Evolutionary conservation across 257 asterid species (phyloP), one percentile per base, ranked within the genome.

Genomic region (Orobanche coerulescens): DNA sequence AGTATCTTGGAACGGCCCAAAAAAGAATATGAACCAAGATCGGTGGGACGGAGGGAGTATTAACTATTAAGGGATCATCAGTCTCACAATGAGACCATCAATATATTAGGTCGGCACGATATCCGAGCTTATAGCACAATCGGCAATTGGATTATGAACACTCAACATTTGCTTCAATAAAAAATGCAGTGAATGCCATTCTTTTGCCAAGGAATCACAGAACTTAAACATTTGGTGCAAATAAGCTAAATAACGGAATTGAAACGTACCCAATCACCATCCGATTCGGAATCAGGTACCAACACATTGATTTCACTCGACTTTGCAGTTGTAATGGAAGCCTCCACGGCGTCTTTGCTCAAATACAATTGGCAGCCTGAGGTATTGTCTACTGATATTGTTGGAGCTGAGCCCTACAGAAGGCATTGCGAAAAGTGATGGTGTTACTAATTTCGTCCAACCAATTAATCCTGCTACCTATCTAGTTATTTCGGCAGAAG

Each of bases 291-390:
- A 50, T 84, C 95, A 70, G 99, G 99, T 20, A 89, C 93, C 79
- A 93, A 47, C 6, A 93, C 86, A 62, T 93, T 93, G 73, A 93
- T 65, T 67, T 93, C 97, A 74, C 95, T 89, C 4, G 97, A 89
- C 87, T 89, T 93, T 43, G 97, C 96, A 33, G 99, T 84, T 4
- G 97, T 86, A 53, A 93, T 71, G 48, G 97, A 84, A 70, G 95
- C 87, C 57, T 70, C 79, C 82, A 93, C 71, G 54, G 99, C 82
- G 34, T 84, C 95, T 81, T 89, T 86, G 78, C 94, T 78, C 82
- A 93, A 71, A 75, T 84, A 93, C 67, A 93, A 69, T 63, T 89
- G 97, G 79, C 99, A 93, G 54, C 97, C 99, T 9, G 91, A 76
- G 25, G 99, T 84, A 64, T 93, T 93, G 76, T 93, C 99, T 44